Conservation (phyloP, 139 green algal species). For the Mesotaenium endlicherianum region DNA sequence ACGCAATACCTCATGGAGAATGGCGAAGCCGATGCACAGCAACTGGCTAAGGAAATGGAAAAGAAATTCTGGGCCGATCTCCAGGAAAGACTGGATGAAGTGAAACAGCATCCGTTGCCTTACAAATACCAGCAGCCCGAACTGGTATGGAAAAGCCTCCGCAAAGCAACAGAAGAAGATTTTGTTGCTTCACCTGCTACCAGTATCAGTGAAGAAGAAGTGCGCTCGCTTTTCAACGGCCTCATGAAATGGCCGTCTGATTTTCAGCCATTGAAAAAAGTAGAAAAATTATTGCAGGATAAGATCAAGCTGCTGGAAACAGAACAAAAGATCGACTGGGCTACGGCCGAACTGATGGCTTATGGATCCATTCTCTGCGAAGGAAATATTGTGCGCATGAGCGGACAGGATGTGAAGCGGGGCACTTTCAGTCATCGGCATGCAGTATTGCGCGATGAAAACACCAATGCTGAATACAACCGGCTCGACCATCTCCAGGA, state of each 20-base stretch:
- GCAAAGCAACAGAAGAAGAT: no score
- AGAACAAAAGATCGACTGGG: slow-evolving; percentile 55
- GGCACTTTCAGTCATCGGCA: slow-evolving; percentile 93
- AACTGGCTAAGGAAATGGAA: no score
- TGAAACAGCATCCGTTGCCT: no score
- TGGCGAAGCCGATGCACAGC: slow-evolving; percentile 47
- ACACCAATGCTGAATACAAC: slow-evolving; percentile 68
- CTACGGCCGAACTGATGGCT: slow-evolving; percentile 69
- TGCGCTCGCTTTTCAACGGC: background rate
- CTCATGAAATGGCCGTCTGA: slow-evolving; percentile 38
- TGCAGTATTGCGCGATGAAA: slow-evolving; percentile 76
- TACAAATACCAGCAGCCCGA: no score
- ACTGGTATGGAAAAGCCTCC: no score
- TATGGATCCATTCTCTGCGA: slow-evolving; percentile 75
- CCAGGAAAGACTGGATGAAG: no score
- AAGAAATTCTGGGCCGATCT: no score
- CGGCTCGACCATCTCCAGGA: slow-evolving; percentile 75
- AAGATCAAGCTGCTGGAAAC: slow-evolving; percentile 68
- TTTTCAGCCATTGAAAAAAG: slow-evolving; percentile 65
- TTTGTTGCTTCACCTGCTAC: background rate
- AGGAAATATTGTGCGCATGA: slow-evolving; percentile 92
- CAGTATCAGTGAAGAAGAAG: background rate
- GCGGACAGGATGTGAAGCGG: slow-evolving; percentile 92
- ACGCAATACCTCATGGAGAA: slow-evolving; percentile 41
- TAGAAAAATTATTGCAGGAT: slow-evolving; percentile 71